Evolutionary conservation across 2,329 filamentous ascomycete species (phyloP), one percentile per base, ranked within the genome.

Genomic region (Trematosphaeria pertusa): DNA sequence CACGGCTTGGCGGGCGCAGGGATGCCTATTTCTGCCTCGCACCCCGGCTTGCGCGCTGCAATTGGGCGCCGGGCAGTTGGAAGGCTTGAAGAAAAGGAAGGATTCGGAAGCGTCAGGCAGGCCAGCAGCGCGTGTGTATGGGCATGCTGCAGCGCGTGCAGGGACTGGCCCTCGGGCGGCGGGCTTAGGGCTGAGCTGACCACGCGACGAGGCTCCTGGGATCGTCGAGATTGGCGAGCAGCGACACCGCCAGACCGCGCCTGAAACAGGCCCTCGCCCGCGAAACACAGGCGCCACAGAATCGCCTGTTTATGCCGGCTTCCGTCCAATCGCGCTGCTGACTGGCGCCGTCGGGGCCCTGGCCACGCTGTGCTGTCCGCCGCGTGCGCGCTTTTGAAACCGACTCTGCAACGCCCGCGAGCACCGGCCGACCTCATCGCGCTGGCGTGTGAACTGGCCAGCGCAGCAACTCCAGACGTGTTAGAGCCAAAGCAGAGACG

Each of bases 241-340:
- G 20, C 14, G n/a, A 12, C 22, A n/a, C 21, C 8, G 20, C 19
- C 39, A 48, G 36, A 36, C 42, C 30, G 26, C 48, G 52, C 38
- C 52, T 61, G 56, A 58, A 61, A 58, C 56, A 45, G 43, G 38
- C 50, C 44, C 51, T 37, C 42, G 37, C 43, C 47, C 43, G 20
- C 60, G 58, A 66, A 65, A 65, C 61, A 56, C 34, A 50, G 43
- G 49, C 38, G 41, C 50, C 50, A 48, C 44, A 36, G 37, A 18
- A 45, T 50, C 40, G 45, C 42, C 50, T 41, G 47, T 46, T 31
- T 43, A 42, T 38, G 22, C 39, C 43, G 39, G 46, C 50, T 49
- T 37, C 49, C 48, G 52, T 52, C 52, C 39, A 53, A 41, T 50
- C 31, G 50, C 47, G 34, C 30, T n/a, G n/a, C n/a, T n/a, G n/a